A percentile compares a stretch with the other conserved stretches of the same genome.
These are phyloP conservation scores for Teunomyces funiuensis DNA, from an alignment of 805 yeast genomes.

Conservation along the genomic window DNA sequence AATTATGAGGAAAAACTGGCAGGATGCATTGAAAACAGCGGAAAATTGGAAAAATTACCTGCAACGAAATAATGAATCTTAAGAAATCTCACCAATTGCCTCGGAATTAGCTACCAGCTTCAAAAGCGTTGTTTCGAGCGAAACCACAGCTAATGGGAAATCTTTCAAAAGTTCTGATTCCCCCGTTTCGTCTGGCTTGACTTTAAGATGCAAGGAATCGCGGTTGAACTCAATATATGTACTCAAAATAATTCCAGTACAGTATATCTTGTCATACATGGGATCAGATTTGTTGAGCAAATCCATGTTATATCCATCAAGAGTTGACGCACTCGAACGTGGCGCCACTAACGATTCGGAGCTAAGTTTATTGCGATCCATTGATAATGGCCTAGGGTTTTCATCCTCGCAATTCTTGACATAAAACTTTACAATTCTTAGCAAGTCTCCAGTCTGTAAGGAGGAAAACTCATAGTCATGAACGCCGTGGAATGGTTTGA, in stretches of 20 bases:
- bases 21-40: constrained; percentile 37
- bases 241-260: constrained; percentile 32
- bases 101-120: not conserved
- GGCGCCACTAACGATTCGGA: not conserved
- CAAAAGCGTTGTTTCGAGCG: constrained; percentile 33
- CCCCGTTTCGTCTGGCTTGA: constrained; percentile 13
- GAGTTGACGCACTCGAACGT: constrained; percentile 3
- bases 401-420: constrained; percentile 9
- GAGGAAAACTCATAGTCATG: constrained; percentile 18
- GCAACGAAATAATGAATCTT: constrained; percentile 4
- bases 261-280: constrained; percentile 20
- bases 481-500: constrained; percentile 24
- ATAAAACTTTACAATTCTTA: constrained; percentile 28
- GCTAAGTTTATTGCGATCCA: not conserved
- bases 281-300: constrained; percentile 16
- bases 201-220: constrained; percentile 15
- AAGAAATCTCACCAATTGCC: too few relatives aligned
- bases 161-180: constrained; percentile 23
- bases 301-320: constrained; percentile 5
- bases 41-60: constrained; percentile 37
- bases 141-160: constrained; percentile 28
- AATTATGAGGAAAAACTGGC: constrained; percentile 34
- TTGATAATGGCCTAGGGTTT: not conserved
- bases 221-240: constrained; percentile 23
- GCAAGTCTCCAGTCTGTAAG: constrained; percentile 32